A percentile compares a stretch with the other conserved stretches of the same genome.
These are phyloP conservation scores for Fusarium mangiferae DNA, from an alignment of 2,329 filamentous ascomycete genomes.

Conservation along the genomic window DNA sequence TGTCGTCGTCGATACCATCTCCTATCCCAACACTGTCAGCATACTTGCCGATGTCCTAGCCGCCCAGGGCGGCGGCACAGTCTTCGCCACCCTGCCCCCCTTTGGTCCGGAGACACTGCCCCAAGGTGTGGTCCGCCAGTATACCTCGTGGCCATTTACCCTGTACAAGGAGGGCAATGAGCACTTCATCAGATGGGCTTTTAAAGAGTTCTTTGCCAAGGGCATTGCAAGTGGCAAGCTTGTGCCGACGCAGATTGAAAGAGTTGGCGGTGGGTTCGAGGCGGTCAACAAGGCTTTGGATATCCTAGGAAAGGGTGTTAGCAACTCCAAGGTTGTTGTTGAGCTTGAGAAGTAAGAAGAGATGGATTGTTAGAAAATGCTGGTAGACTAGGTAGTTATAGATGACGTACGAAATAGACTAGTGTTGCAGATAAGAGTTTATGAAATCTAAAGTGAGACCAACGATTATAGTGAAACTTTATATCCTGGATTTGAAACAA, in stretches of 20 bases:
- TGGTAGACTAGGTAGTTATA: not conserved
- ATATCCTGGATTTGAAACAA: not conserved
- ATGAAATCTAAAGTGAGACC: too few species aligned
- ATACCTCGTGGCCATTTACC: not conserved
- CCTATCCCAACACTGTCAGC: not conserved
- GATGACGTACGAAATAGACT: not conserved
- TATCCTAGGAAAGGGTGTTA: not conserved
- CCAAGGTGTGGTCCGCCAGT: not conserved
- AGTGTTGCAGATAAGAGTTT: not conserved
- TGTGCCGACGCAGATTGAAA: not conserved
- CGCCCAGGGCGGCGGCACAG: not conserved
- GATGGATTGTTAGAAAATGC: rapidly evolving
- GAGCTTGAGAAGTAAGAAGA: not conserved
- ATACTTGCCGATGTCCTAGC: not conserved
- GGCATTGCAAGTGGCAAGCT: not conserved
- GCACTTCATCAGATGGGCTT: not conserved
- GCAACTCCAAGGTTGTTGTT: not conserved
- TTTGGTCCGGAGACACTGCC: not conserved
- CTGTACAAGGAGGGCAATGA: not conserved
- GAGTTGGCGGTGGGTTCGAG: not conserved
- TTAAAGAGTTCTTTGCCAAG: not conserved
- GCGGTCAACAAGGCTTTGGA: not conserved
- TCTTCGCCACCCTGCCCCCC: not conserved
- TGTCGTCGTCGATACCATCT: not conserved
- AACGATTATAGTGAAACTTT: not conserved